Base-by-base conservation (phyloP, 257 asterid species). In the Nicotiana knightiana region DNA sequence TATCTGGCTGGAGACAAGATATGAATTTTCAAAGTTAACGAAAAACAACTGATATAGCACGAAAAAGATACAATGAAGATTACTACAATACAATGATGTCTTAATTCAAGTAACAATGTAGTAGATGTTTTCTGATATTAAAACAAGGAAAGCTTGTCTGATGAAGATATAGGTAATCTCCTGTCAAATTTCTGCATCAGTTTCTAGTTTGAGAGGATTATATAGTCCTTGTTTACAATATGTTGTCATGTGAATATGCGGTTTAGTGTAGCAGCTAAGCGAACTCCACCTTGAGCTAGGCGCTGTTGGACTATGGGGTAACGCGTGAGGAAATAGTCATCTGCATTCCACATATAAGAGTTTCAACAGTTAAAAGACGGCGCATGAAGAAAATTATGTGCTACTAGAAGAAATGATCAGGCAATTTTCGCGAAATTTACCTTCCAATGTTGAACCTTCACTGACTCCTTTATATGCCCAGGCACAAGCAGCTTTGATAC, bases 261-360 rank as follows among this genome's bases (percentile, higher is more conserved):
- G 86, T 95, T 95, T 33, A 95, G 93, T 26, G 90, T 90, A 18
- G 98, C 97, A 17, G 99, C 98, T 70, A 95, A 79, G 35, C 97
- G 97, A 33, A 95, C 97, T 43, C 98, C 97, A 1, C 94, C 97
- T 84, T 95, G 97, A 84, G 97, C 98, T 62, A 95, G 87, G 57
- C 98, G 85, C 87, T 88, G 75, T 67, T 89, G 87, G 82, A 91
- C 96, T 17, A 87, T 90, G 33, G 96, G 95, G 32, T 81, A 84
- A 55, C 97, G 93, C 16, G 91, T 85, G 16, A 80, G 33, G 86
- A 93, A 95, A 85, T 95, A 95, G 39, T 89, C 90, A 83, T 95
- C 98, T 95, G 98, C 16, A 3, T 10, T 71, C 59, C 61, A 71
- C 93, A 81, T 11, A 33, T 28, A 30, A 32, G 61, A 2, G 24